These are phyloP conservation scores for Camellia lanceoleosa DNA, from an alignment of 148 eudicot species.

Conservation along the genomic window DNA sequence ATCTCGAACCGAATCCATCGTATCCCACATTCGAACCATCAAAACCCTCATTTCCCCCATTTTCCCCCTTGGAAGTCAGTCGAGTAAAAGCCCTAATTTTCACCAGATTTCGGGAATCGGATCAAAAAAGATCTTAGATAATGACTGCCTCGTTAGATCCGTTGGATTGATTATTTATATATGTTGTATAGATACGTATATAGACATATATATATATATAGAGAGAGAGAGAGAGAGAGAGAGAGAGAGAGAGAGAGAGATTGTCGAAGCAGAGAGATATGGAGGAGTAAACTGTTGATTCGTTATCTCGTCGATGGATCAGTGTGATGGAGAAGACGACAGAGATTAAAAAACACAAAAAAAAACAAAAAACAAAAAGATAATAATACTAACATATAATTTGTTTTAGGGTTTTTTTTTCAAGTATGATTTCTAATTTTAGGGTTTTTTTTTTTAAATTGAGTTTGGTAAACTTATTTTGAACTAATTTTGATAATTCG, in stretches of 20 bases:
- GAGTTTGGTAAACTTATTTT: too few species aligned
- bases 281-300: background rate
- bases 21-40: background rate
- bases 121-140: background rate
- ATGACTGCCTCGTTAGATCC: background rate
- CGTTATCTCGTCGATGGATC: conserved; percentile 18
- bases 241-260: too few species aligned
- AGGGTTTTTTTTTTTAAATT: too few species aligned
- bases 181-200: background rate
- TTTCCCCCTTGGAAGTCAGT: too few species aligned
- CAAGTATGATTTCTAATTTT: too few species aligned
- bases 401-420: too few species aligned
- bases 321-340: conserved; percentile 13
- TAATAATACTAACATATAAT: too few species aligned
- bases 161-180: background rate
- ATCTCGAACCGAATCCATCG: background rate
- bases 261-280: conserved; percentile 7
- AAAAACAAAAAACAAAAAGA: background rate
- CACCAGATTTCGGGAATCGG: background rate
- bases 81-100: background rate
- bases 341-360: background rate
- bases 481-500: too few species aligned
- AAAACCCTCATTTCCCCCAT: background rate
- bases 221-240: too few species aligned
- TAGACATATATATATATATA: background rate